Conservation (phyloP, 2,329 filamentous ascomycete genomes). For the Pezicula rhizophila region DNA sequence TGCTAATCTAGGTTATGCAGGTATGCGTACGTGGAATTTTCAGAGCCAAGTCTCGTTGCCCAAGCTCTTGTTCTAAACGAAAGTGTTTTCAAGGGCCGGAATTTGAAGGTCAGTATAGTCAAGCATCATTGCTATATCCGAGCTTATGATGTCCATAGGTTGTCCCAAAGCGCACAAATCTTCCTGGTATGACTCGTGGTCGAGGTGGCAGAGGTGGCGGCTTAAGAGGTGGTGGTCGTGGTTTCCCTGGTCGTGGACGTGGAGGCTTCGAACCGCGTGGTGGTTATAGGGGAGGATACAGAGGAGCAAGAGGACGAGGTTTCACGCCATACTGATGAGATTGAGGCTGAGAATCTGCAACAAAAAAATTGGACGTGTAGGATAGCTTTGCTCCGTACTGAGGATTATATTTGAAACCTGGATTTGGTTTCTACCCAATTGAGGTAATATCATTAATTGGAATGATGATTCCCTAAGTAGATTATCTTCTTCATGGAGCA, state of each 20-base stretch:
- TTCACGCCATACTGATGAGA: constrained; percentile 48
- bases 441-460: too few relatives aligned
- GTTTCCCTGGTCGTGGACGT: constrained; percentile 39
- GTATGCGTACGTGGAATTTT: constrained; percentile 98
- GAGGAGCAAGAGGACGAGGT: constrained; percentile 15
- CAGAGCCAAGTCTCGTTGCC: constrained; percentile 85
- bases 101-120: constrained; percentile 70
- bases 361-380: constrained; percentile 7
- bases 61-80: constrained; percentile 94
- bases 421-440: too few relatives aligned
- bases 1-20: constrained; percentile 44
- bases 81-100: constrained; percentile 88
- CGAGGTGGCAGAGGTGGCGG: constrained; percentile 50
- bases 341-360: constrained; percentile 36
- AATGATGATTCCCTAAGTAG: too few relatives aligned
- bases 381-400: not conserved
- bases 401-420: not conserved
- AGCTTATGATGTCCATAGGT: constrained; percentile 44
- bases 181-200: constrained; percentile 88
- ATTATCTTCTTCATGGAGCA: too few relatives aligned
- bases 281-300: constrained; percentile 34
- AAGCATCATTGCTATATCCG: not conserved
- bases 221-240: constrained; percentile 41
- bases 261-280: constrained; percentile 53
- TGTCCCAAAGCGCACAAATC: constrained; percentile 89